Base-by-base conservation (phyloP, 2,329 filamentous ascomycete species). In the Volutella citrinella region DNA sequence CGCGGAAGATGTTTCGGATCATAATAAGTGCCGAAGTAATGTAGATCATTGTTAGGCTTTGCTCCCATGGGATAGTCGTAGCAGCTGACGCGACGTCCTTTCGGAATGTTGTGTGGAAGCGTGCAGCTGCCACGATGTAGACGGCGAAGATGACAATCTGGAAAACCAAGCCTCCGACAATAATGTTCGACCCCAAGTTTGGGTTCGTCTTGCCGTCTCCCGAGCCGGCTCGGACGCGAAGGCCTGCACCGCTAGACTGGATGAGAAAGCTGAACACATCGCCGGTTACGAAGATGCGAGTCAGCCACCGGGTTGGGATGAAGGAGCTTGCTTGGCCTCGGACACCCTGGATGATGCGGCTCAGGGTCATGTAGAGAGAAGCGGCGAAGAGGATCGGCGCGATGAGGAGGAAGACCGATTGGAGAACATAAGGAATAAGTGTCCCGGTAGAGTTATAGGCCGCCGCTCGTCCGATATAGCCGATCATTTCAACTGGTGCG, bases 101-200 rank as follows among this genome's bases (percentile, higher is more conserved):
- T 3, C 4, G 3, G 15, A 52, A 48, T 2, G 43, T 40, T 7
- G 35, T 36, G 36, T 77, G 65, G 50, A 75, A 76, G 0, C 68
- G 38, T 2, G 62, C 38, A 0, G 70, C 63, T 0, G 65, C 61
- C 3, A 64, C 27, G n/a, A 74, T 54, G 44, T 79, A 81, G 16
- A 76, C 55, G 8, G 59, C 60, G 37, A 80, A 78, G 24, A 74
- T 65, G 15, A 72, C 20, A 11, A 80, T 63, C 45, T 82, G 77
- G n/a, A 80, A 51, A 13, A 72, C 54, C 5, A 82, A 56, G 5
- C 77, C 76, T 5, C 48, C 66, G 7, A 80, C 54, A 15, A 80
- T 68, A 34, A 80, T 56, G 14, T 68, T 62, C 30, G 68, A 54
- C 8, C 70, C 70, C 2, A 56, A 44, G 14, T 66, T 53, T 37